Base-by-base conservation (phyloP, 2,329 filamentous ascomycete species). In the Aaosphaeria arxii region DNA sequence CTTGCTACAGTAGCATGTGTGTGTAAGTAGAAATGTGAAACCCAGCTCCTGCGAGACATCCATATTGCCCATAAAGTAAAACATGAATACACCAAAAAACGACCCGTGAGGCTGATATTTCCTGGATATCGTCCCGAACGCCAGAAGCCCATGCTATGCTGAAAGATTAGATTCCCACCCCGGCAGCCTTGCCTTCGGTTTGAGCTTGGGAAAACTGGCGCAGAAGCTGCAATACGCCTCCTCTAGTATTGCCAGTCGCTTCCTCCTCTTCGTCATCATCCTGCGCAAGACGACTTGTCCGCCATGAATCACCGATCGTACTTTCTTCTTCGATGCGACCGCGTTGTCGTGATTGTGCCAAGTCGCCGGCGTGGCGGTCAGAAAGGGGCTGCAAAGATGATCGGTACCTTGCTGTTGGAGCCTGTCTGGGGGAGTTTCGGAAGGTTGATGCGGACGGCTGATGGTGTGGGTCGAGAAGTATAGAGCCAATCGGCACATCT, bases 401-500 rank as follows among this genome's bases (percentile, higher is more conserved):
- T 29, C 62, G 55, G 32, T 80, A 57, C 79, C 82, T 56, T 73
- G 76, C 42, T 63, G 71, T 53, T 74, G 81, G 32, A 66, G 74
- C 43, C 73, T 77, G 56, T 76, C 77, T 45, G 64, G 73, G 59
- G 45, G 61, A 74, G 70, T 49, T 72, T 72, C 57, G 75, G 58
- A 64, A 48, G 38, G 54, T 72, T 7, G 78, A 75, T 1, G 74
- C 72, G 1, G 77, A 74, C 5, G 87, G 87, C 51, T 91, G 87
- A 52, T 91, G 85, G 61, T 88, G 87, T 2, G 87, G 84, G 67
- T 91, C 88, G 2, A 91, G 75, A 1, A 91, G 75, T 55, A 88
- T 81, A 1, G 87, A 90, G 13, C 84, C 82, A 79, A 88, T 85
- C 4, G 86, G 86, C 7, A 84, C 87, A 4, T 65, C 65, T 45